Percentiles rank a stretch among this genome's conserved stretches.
Evolutionary conservation across 257 asterid species (phyloP).

Genomic region (Striga asiatica): DNA sequence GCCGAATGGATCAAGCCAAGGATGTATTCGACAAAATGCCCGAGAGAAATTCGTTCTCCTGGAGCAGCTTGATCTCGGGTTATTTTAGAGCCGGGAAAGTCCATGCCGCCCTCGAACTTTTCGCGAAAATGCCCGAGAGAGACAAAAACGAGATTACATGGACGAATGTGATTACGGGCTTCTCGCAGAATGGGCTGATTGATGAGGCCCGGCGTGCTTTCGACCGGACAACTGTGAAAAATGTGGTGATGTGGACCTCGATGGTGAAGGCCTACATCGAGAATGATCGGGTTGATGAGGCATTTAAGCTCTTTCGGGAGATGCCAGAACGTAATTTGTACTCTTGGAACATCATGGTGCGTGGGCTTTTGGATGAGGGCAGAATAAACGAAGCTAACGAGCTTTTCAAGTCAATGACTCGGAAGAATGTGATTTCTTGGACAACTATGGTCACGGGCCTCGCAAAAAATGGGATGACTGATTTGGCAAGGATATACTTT

Average conservation of each 20-base stretch:
- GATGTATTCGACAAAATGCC: slow-evolving; percentile 44
- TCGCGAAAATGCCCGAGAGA: slow-evolving; percentile 36
- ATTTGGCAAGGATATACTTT: slow-evolving; percentile 39
- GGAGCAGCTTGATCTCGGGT: slow-evolving; percentile 58
- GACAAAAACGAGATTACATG: slow-evolving; percentile 43
- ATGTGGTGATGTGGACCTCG: slow-evolving; percentile 44
- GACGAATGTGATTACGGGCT: slow-evolving; percentile 40
- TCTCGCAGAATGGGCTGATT: slow-evolving; percentile 34
- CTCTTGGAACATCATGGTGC: slow-evolving; percentile 44
- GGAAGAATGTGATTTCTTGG: slow-evolving; percentile 49
- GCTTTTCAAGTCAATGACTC: slow-evolving; percentile 35
- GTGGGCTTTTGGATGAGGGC: slow-evolving; percentile 32
- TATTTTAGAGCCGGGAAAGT: slow-evolving; percentile 37
- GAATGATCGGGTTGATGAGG: slow-evolving; percentile 30
- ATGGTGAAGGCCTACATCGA: slow-evolving; percentile 42
- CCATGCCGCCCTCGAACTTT: slow-evolving; percentile 31
- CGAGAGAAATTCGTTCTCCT: slow-evolving; percentile 38
- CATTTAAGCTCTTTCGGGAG: slow-evolving; percentile 30
- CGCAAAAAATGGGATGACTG: slow-evolving; percentile 40
- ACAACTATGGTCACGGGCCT: slow-evolving; percentile 51
- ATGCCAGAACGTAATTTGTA: slow-evolving; percentile 40
- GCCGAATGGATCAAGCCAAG: slow-evolving; percentile 28
- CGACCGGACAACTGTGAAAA: slow-evolving; percentile 35
- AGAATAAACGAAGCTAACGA: slow-evolving; percentile 37
- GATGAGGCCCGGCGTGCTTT: slow-evolving; percentile 42